A percentile compares a stretch with the other conserved stretches of the same genome.
Conservation (phyloP, 2,329 filamentous ascomycete species). For the Cladosporium sp. region DNA sequence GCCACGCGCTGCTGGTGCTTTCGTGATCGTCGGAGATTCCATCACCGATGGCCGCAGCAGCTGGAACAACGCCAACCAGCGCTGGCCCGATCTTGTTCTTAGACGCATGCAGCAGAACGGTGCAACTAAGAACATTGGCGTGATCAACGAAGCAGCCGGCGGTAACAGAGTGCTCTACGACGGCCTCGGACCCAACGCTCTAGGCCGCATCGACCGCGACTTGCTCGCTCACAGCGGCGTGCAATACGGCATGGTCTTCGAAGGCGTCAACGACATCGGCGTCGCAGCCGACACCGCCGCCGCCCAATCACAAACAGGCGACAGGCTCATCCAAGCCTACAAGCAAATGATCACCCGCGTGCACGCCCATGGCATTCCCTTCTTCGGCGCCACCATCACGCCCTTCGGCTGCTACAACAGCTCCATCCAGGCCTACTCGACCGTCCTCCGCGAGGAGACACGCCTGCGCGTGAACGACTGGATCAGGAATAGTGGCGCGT, state of each 20-base stretch:
- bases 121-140: conserved; percentile 51
- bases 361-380: conserved; percentile 54
- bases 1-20: conserved; percentile 44
- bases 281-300: conserved; percentile 45
- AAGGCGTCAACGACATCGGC: conserved; percentile 71
- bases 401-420: conserved; percentile 55
- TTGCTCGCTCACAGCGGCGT: conserved; percentile 59
- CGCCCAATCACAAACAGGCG: conserved; percentile 51
- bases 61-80: conserved; percentile 60
- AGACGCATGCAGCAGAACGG: conserved; percentile 51
- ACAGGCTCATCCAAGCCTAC: conserved; percentile 58
- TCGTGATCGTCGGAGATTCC: conserved; percentile 63
- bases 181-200: conserved; percentile 62
- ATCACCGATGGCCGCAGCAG: conserved; percentile 66
- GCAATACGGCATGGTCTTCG: conserved; percentile 64
- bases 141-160: conserved; percentile 67
- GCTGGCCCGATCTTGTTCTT: conserved; percentile 61
- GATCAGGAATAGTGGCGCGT: conserved; percentile 57
- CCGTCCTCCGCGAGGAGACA: conserved; percentile 56
- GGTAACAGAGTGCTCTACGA: conserved; percentile 66
- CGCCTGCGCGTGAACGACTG: conserved; percentile 61
- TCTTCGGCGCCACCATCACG: conserved; percentile 67
- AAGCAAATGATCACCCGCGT: conserved; percentile 58
- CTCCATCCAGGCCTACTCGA: conserved; percentile 55
- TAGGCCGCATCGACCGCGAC: conserved; percentile 64